These are phyloP conservation scores for Falciphora oryzae DNA, from an alignment of 2,329 filamentous ascomycete species.

Conservation along the genomic window DNA sequence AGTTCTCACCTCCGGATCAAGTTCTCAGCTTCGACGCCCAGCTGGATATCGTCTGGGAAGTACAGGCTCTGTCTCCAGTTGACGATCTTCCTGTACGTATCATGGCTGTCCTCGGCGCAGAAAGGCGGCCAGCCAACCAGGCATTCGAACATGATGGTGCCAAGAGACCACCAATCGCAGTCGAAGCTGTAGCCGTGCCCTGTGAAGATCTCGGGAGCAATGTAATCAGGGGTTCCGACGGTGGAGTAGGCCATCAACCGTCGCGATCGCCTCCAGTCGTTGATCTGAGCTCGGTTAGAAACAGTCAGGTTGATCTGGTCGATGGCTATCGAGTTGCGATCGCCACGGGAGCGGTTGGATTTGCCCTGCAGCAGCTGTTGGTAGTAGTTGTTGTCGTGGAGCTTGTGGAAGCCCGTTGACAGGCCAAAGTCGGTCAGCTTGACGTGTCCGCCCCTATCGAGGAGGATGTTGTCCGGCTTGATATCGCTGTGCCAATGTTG, in stretches of 20 bases:
- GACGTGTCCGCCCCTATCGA: conserved; percentile 93
- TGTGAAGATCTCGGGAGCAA: conserved; percentile 96
- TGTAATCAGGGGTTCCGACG: conserved; percentile 96
- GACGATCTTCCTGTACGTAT: conserved; percentile 98
- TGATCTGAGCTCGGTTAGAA: conserved; percentile 95
- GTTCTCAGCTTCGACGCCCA: conserved; percentile 84
- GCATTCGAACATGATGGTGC: conserved; percentile 99
- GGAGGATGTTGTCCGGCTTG: conserved; percentile 96
- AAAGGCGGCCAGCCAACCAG: conserved; percentile 98
- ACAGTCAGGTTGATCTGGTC: conserved; percentile 98
- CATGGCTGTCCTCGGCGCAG: conserved; percentile 94
- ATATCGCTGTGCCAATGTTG: conserved; percentile 56
- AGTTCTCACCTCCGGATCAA: conserved; percentile 75
- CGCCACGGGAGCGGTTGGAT: conserved; percentile 60
- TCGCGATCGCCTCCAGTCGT: conserved; percentile 95
- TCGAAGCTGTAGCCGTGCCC: conserved; percentile 94
- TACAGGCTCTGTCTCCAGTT: conserved; percentile 96
- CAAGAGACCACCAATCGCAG: conserved; percentile 98
- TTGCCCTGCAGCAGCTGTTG: conserved; percentile 85
- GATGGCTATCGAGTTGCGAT: conserved; percentile 89
- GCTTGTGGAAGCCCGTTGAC: conserved; percentile 95
- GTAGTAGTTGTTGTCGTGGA: conserved; percentile 98
- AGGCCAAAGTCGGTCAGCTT: conserved; percentile 98
- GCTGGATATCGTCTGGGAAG: conserved; percentile 90
- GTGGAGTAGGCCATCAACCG: conserved; percentile 97